Percentiles rank a stretch among this genome's conserved stretches.
Conservation (phyloP, 2,329 filamentous ascomycete species). For the Claviceps paspali region DNA sequence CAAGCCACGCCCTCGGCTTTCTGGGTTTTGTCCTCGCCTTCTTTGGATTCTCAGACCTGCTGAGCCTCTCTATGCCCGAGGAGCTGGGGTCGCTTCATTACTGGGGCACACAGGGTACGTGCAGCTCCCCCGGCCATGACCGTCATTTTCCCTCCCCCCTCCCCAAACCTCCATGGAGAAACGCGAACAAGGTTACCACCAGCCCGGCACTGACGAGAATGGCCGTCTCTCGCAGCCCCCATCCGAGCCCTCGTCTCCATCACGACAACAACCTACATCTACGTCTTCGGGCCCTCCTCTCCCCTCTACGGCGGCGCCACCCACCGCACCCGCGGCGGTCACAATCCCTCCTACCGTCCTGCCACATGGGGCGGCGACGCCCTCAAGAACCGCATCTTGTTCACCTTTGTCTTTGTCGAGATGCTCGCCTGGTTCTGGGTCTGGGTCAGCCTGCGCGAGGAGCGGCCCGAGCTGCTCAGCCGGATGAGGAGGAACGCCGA, state of each 20-base stretch:
- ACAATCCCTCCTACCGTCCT: slow-evolving; percentile 18
- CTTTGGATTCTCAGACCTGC: slow-evolving; percentile 46
- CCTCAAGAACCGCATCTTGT: slow-evolving; percentile 71
- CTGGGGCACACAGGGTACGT: slow-evolving; percentile 50
- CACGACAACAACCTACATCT: slow-evolving; percentile 46
- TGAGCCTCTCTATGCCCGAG: slow-evolving; percentile 52
- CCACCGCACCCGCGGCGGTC: slow-evolving; percentile 12
- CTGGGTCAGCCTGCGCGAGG: slow-evolving; percentile 55
- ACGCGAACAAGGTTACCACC: slow-evolving; percentile 6
- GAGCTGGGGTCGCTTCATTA: slow-evolving; percentile 47
- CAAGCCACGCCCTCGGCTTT: slow-evolving; percentile 58
- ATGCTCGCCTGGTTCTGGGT: slow-evolving; percentile 79
- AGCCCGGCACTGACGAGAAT: not conserved
- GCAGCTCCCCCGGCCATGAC: too few relatives aligned
- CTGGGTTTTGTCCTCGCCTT: slow-evolving; percentile 52
- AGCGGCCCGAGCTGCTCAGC: slow-evolving; percentile 29
- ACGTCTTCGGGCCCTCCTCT: slow-evolving; percentile 39
- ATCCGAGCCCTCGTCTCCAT: slow-evolving; percentile 52
- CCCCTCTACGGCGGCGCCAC: slow-evolving; percentile 25
- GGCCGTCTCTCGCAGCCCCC: slow-evolving; percentile 30
- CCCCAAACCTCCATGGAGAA: too few relatives aligned
- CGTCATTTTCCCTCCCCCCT: too few relatives aligned
- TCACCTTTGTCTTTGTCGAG: slow-evolving; percentile 75
- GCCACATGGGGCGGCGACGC: slow-evolving; percentile 42
- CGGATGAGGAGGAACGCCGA: slow-evolving; percentile 18